Conservation (phyloP, 1,139 yeast species). For the Yarrowia galli region DNA sequence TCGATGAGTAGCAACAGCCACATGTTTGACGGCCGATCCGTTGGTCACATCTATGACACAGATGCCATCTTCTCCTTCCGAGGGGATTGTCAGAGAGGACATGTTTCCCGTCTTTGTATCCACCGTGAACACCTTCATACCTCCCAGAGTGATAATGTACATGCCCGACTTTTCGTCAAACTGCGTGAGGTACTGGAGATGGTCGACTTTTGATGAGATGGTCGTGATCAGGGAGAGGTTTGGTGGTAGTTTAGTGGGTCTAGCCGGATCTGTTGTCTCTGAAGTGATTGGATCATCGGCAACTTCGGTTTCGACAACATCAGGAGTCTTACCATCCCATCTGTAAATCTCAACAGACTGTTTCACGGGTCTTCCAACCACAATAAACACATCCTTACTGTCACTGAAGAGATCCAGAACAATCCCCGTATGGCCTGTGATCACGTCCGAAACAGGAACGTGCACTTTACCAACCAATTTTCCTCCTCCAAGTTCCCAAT, state of each 20-base stretch:
- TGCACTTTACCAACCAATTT: slow-evolving; percentile 11
- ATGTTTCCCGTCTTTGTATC: background rate
- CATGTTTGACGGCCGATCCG: slow-evolving; percentile 14
- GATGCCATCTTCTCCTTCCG: slow-evolving; percentile 21
- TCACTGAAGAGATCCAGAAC: slow-evolving; percentile 32
- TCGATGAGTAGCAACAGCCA: slow-evolving; percentile 26
- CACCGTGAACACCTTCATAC: slow-evolving; percentile 22
- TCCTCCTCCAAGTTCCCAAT: slow-evolving; percentile 34
- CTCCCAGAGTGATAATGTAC: slow-evolving; percentile 26
- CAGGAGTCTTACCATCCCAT: slow-evolving; percentile 22
- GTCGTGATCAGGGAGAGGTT: background rate
- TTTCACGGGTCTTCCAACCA: background rate
- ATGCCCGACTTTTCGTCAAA: slow-evolving; percentile 30
- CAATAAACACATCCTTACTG: slow-evolving; percentile 10
- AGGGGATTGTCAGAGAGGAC: background rate
- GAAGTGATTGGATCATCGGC: background rate
- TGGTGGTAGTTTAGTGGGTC: background rate
- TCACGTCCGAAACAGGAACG: slow-evolving; percentile 6
- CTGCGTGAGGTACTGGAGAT: slow-evolving; percentile 30
- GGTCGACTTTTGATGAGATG: slow-evolving; percentile 16
- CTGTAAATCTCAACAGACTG: slow-evolving; percentile 15
- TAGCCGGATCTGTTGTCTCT: no score
- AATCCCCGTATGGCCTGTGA: slow-evolving; percentile 23
- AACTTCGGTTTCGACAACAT: background rate
- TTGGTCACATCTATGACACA: slow-evolving; percentile 20